Conservation (phyloP, 2,329 filamentous ascomycete species). For the Onygena corvina region DNA sequence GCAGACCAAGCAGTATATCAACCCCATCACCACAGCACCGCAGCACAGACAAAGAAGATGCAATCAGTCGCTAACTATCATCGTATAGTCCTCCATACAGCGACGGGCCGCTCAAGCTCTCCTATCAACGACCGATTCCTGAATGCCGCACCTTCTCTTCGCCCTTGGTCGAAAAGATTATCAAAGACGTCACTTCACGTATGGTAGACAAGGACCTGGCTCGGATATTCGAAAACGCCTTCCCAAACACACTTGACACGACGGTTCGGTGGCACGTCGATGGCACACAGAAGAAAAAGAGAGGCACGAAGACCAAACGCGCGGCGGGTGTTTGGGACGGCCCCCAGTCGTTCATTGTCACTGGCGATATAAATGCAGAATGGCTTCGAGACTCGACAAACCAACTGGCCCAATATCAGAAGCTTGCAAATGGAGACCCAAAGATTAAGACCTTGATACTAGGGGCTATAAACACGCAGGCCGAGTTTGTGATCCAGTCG, state of each 20-base stretch:
- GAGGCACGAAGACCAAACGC: slow-evolving; percentile 33
- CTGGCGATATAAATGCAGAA: slow-evolving; percentile 83
- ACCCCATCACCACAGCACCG: not conserved
- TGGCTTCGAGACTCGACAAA: slow-evolving; percentile 91
- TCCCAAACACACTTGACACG: slow-evolving; percentile 82
- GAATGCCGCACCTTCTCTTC: slow-evolving; percentile 85
- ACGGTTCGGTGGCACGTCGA: slow-evolving; percentile 79
- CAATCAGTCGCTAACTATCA: not conserved
- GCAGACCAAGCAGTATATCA: slow-evolving; percentile 16
- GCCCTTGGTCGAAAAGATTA: slow-evolving; percentile 74
- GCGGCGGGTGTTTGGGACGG: slow-evolving; percentile 57
- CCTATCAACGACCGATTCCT: slow-evolving; percentile 70
- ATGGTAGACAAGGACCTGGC: slow-evolving; percentile 81
- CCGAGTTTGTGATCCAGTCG: slow-evolving; percentile 84
- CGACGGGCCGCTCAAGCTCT: slow-evolving; percentile 63
- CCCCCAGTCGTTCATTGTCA: slow-evolving; percentile 84
- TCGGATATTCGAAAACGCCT: slow-evolving; percentile 87
- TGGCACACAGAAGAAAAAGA: slow-evolving; percentile 38
- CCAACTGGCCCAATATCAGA: slow-evolving; percentile 81
- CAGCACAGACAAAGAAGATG: not conserved
- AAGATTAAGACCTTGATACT: slow-evolving; percentile 68
- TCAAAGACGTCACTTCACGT: slow-evolving; percentile 63
- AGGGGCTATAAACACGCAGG: slow-evolving; percentile 90
- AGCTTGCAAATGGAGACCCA: slow-evolving; percentile 67
- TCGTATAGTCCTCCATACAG: slow-evolving; percentile 60